Evolutionary conservation across 192 early-diverging fungal species (phyloP).

Genomic region (Glomus cerebriforme): DNA sequence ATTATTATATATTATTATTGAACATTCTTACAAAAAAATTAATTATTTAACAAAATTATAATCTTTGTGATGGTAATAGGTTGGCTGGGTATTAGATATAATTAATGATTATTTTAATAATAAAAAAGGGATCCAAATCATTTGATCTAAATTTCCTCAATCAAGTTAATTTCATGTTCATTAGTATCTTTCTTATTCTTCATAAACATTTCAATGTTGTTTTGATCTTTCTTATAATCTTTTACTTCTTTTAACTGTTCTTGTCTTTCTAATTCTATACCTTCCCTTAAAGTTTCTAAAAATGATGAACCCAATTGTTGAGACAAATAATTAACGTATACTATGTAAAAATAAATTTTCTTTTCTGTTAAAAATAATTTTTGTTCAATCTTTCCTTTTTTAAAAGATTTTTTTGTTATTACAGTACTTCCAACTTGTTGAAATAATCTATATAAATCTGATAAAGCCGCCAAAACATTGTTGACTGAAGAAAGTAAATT

Average conservation of each 20-base stretch:
- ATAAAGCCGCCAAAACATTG: constrained; percentile 11
- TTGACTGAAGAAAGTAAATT: not conserved
- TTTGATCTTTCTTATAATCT: constrained; percentile 1
- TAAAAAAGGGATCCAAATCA: too few species aligned
- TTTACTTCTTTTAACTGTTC: not conserved
- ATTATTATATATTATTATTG: too few species aligned
- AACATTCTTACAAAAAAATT: too few species aligned
- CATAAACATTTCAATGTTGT: not conserved
- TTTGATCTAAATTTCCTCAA: not conserved
- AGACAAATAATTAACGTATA: not conserved
- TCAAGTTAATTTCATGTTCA: not conserved
- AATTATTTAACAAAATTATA: too few species aligned
- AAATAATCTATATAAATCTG: constrained; percentile 24
- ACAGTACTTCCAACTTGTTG: not conserved
- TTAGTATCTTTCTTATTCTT: not conserved
- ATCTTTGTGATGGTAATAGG: too few species aligned
- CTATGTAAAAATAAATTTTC: constrained; percentile 32
- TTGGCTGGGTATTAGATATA: not conserved
- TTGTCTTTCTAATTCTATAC: not conserved
- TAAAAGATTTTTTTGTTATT: not conserved
- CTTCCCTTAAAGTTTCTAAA: not conserved
- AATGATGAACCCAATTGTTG: not conserved
- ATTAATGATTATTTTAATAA: too few species aligned
- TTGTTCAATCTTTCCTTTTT: not conserved
- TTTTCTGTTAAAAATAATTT: constrained; percentile 24